A percentile compares a stretch with the other conserved stretches of the same genome.
These are phyloP conservation scores for Chrysoporthe austroafricana DNA, from an alignment of 2,329 filamentous ascomycete genomes.

Conservation along the genomic window DNA sequence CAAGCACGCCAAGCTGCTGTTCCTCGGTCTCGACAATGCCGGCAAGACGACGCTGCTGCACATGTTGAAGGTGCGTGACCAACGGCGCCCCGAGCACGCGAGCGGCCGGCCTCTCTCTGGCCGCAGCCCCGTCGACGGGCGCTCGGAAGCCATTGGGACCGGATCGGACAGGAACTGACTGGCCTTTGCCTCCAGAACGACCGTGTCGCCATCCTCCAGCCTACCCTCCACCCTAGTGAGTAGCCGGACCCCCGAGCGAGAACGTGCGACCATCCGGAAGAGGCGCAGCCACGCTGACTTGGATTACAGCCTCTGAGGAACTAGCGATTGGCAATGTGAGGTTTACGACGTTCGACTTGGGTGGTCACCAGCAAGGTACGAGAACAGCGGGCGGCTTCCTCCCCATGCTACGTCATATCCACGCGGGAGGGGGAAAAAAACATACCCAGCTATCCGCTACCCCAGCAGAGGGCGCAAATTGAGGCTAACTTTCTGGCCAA, in stretches of 20 bases:
- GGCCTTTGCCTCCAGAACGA: slow-evolving; percentile 69
- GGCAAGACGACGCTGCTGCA: slow-evolving; percentile 93
- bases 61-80: slow-evolving; percentile 81
- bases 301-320: slow-evolving; percentile 76
- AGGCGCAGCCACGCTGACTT: slow-evolving; percentile 27
- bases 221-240: slow-evolving; percentile 89
- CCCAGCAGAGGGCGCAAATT: not conserved
- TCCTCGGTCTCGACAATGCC: slow-evolving; percentile 91
- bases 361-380: slow-evolving; percentile 88
- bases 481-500: slow-evolving; percentile 15
- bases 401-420: not conserved
- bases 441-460: not conserved
- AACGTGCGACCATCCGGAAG: not conserved
- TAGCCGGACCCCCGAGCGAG: slow-evolving; percentile 8
- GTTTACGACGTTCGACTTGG: slow-evolving; percentile 93
- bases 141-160: too few relatives aligned
- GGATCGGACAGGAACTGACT: slow-evolving; percentile 25
- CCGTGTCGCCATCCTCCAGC: slow-evolving; percentile 87
- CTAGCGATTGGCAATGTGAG: slow-evolving; percentile 90
- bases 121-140: not conserved
- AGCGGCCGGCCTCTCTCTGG: not conserved
- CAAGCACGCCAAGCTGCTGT: slow-evolving; percentile 94
- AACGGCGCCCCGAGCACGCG: not conserved
- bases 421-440: not conserved
- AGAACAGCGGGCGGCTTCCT: not conserved